phyloP scores from a whole-genome alignment of 768 basidiomycete species.

The Sporobolomyces pararoseus region DNA sequence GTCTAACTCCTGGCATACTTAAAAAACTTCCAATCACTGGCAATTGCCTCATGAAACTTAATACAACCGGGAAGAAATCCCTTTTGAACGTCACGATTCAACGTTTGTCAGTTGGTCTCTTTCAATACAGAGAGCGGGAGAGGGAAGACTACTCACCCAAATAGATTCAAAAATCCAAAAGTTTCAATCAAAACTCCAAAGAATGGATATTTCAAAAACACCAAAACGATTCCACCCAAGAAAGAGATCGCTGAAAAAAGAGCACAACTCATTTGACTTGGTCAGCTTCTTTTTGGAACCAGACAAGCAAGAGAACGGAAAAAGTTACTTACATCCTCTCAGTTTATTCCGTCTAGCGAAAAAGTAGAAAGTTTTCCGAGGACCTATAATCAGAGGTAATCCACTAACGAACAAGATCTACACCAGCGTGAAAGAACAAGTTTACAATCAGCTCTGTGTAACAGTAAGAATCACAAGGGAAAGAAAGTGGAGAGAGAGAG shows the following conservation, averaged over 20 bases:
- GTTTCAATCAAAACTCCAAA: constrained; percentile 88
- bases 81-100: constrained; percentile 57
- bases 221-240: constrained; percentile 81
- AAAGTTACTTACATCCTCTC: constrained; percentile 57
- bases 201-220: constrained; percentile 94
- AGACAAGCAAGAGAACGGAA: constrained; percentile 27
- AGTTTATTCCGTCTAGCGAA: constrained; percentile 94
- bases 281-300: background rate
- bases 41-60: constrained; percentile 91
- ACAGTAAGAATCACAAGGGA: too few relatives aligned
- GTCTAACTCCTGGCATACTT: constrained; percentile 79
- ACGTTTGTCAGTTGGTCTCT: background rate
- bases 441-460: background rate
- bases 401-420: constrained; percentile 92
- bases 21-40: constrained; percentile 84
- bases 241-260: constrained; percentile 60
- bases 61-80: constrained; percentile 97
- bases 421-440: background rate
- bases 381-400: constrained; percentile 92
- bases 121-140: background rate
- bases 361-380: constrained; percentile 95
- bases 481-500: background rate
- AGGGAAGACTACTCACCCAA: constrained; percentile 61
- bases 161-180: constrained; percentile 94
- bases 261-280: background rate